These are phyloP conservation scores for Amylocarpus encephaloides DNA, from an alignment of 2,329 filamentous ascomycete species.

Conservation along the genomic window DNA sequence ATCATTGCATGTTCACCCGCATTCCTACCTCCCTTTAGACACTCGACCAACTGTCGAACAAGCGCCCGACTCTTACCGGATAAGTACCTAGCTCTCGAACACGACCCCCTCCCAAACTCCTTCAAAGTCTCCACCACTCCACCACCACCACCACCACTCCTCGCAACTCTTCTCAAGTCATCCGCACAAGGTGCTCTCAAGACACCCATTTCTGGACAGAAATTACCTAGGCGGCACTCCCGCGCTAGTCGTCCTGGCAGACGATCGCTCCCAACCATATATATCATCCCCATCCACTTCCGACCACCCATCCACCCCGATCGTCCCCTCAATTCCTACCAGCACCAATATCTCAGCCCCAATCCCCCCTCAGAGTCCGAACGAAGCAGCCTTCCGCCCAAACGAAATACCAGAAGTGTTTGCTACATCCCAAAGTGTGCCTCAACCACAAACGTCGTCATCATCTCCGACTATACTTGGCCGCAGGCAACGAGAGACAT, in stretches of 20 bases:
- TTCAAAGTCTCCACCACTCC: background rate
- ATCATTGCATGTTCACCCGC: too few species aligned
- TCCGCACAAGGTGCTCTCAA: constrained; percentile 10
- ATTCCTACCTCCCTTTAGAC: too few species aligned
- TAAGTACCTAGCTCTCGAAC: too few species aligned
- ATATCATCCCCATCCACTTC: constrained; percentile 55
- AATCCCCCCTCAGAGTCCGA: constrained; percentile 23
- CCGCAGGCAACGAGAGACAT: constrained; percentile 46
- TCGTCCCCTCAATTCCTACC: constrained; percentile 42
- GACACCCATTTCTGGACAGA: constrained; percentile 11
- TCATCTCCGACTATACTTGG: constrained; percentile 41
- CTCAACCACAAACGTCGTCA: constrained; percentile 23
- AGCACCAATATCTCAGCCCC: constrained; percentile 41
- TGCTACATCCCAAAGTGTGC: background rate
- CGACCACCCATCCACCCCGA: constrained; percentile 59
- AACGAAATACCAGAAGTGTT: constrained; percentile 1
- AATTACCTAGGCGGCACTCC: constrained; percentile 37
- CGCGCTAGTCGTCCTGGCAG: constrained; percentile 65
- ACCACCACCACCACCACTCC: background rate
- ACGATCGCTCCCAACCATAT: constrained; percentile 51
- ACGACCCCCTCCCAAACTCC: constrained; percentile 2
- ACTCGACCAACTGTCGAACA: background rate
- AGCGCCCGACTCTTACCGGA: background rate
- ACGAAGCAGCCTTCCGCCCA: constrained; percentile 14
- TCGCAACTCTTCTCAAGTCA: background rate